Base-by-base conservation (phyloP, 306 rosid genomes). In the Vachellia collinsii region DNA sequence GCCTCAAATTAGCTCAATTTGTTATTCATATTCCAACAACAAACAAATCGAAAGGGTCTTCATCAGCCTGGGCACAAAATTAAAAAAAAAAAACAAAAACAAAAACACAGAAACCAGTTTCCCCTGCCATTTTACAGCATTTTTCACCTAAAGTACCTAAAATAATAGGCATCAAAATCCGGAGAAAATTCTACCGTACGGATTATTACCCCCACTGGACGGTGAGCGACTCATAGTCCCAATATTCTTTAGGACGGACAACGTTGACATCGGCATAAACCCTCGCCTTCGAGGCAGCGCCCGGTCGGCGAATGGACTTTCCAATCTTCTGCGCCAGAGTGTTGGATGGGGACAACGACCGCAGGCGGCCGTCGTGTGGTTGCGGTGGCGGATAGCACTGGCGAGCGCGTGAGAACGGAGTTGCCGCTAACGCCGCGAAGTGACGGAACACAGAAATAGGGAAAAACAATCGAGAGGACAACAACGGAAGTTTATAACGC, bases 251-350 rank as follows among this genome's bases (percentile, higher is more conserved):
- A 53, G 98, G 98, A 41, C 98, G 98, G 78, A 94, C 77, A 12
- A 94, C 94, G 92, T 94, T 94, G 84, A 94, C 76, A 43, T 94
- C 98, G 72, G 93, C 50, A 79, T 90, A 94, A 76, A 90, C 92
- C 94, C 95, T 86, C 47, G 98, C 91, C 79, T 90, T 90, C 58
- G 98, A 94, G 80, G 94, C 83, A 59, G 96, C 99, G 92, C 99
- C 99, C 39, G 99, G 92, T 41, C 97, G 97, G 92, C 99, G 99
- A 65, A 90, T 87, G 63, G 98, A 81, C 79, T 95, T 95, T 3
- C 94, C 97, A 72, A 95, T 91, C 87, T 95, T 95, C 90, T 95
- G 98, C 42, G 99, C 93, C 99, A 95, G 94, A 87, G 88, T 79
- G 88, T 79, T 89, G 65, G 74, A 48, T 38, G 83, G 84, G 5